Conservation (phyloP, 2,329 filamentous ascomycete species). For the Beauveria brongniartii region DNA sequence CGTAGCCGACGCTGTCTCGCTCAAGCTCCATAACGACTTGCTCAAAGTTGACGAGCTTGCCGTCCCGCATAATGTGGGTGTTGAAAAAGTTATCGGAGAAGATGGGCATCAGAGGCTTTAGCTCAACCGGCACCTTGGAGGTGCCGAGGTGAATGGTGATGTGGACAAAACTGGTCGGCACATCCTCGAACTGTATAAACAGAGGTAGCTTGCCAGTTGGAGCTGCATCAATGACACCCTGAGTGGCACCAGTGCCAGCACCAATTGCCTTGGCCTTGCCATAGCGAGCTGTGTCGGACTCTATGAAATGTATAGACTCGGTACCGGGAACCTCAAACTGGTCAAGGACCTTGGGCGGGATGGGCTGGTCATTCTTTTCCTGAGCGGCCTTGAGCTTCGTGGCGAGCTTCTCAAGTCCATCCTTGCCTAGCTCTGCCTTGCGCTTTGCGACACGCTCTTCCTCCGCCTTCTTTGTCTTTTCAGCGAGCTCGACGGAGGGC, state of each 20-base stretch:
- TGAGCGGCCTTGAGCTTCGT: constrained; percentile 76
- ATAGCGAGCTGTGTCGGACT: constrained; percentile 74
- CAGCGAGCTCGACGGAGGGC: constrained; percentile 71
- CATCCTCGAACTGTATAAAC: constrained; percentile 95
- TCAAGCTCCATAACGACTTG: constrained; percentile 88
- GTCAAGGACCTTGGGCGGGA: constrained; percentile 74
- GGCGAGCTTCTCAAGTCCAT: constrained; percentile 67
- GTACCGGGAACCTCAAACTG: constrained; percentile 75
- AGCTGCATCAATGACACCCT: constrained; percentile 67
- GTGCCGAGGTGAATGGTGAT: constrained; percentile 77
- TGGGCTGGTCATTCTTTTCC: constrained; percentile 77
- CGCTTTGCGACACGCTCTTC: constrained; percentile 69
- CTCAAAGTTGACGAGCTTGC: constrained; percentile 75
- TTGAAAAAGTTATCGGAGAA: constrained; percentile 94
- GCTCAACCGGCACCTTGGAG: constrained; percentile 64
- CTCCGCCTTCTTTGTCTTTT: constrained; percentile 75
- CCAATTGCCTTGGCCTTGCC: constrained; percentile 70
- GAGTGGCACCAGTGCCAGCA: constrained; percentile 57
- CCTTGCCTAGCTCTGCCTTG: constrained; percentile 70
- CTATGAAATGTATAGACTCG: constrained; percentile 91
- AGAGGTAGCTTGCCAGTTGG: constrained; percentile 56
- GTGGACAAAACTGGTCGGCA: constrained; percentile 86
- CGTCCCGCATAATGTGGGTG: constrained; percentile 71
- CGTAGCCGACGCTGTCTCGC: constrained; percentile 80
- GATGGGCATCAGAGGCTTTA: constrained; percentile 75